Percentiles rank a stretch among this genome's conserved stretches.
These are phyloP conservation scores for Cyclostephanos invisitatus DNA, from an alignment of 108 stramenopile species.

Conservation along the genomic window DNA sequence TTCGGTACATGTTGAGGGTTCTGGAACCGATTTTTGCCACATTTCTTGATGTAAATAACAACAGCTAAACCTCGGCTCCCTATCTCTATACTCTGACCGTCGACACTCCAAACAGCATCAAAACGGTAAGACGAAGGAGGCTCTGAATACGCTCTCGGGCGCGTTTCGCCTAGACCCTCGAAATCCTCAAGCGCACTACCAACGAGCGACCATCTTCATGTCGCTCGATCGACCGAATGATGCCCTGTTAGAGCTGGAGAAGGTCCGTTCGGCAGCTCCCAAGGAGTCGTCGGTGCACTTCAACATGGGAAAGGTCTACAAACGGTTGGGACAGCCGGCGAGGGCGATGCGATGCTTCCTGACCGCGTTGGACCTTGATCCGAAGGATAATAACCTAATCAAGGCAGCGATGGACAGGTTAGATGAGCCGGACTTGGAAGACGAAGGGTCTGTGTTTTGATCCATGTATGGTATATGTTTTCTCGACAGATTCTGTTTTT, in stretches of 20 bases:
- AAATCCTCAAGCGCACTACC: conserved; percentile 96
- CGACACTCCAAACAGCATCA: conserved; percentile 54
- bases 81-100: neutral
- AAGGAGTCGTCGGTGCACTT: conserved; percentile 94
- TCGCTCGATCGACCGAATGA: conserved; percentile 87
- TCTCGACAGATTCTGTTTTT: neutral
- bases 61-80: neutral
- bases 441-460: conserved; percentile 80
- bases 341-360: conserved; percentile 93
- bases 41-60: neutral
- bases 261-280: conserved; percentile 91
- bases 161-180: conserved; percentile 85
- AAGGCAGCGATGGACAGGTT: conserved; percentile 71
- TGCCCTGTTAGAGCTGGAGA: conserved; percentile 86
- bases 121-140: conserved; percentile 86
- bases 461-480: neutral
- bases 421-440: conserved; percentile 87
- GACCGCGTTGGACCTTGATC: conserved; percentile 94
- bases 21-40: neutral
- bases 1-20: neutral
- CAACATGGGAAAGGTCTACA: conserved; percentile 94
- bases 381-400: conserved; percentile 94
- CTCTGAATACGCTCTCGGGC: conserved; percentile 84
- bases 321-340: conserved; percentile 87
- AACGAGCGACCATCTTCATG: conserved; percentile 91